Conservation (phyloP, 1,139 yeast genomes). For the Suhomyces anneliseae region DNA sequence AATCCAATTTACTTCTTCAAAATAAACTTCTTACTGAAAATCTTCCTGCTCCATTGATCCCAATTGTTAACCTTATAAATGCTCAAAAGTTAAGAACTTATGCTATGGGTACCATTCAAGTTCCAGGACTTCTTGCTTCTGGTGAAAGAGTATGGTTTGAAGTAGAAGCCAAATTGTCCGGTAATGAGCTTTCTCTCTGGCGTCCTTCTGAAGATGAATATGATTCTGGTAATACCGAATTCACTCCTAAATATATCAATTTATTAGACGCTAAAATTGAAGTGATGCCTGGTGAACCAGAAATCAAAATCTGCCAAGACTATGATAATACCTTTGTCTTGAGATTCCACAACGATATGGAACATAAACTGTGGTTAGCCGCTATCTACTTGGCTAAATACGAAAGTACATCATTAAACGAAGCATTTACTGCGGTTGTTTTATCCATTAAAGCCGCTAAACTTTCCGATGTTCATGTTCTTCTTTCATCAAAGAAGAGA, state of each 20-base stretch:
- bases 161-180: constrained; percentile 49
- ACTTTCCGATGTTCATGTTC: constrained; percentile 53
- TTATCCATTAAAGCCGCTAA: constrained; percentile 54
- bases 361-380: constrained; percentile 45
- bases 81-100: constrained; percentile 45
- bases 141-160: constrained; percentile 32
- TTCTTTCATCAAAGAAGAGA: constrained; percentile 48
- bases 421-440: constrained; percentile 57
- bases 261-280: constrained; percentile 46
- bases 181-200: constrained; percentile 55
- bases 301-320: constrained; percentile 41
- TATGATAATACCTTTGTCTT: constrained; percentile 33
- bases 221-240: constrained; percentile 32
- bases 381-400: constrained; percentile 48
- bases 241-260: constrained; percentile 49
- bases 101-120: constrained; percentile 32
- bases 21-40: constrained; percentile 26
- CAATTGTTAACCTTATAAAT: constrained; percentile 42
- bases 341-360: constrained; percentile 31
- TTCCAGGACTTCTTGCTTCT: constrained; percentile 20
- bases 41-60: constrained; percentile 41
- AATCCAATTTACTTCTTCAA: constrained; percentile 14
- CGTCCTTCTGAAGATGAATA: constrained; percentile 30
- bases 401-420: constrained; percentile 52
- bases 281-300: constrained; percentile 18